These are phyloP conservation scores for Trichoderma asperelloides DNA, from an alignment of 495 filamentous ascomycete species.

Conservation along the genomic window DNA sequence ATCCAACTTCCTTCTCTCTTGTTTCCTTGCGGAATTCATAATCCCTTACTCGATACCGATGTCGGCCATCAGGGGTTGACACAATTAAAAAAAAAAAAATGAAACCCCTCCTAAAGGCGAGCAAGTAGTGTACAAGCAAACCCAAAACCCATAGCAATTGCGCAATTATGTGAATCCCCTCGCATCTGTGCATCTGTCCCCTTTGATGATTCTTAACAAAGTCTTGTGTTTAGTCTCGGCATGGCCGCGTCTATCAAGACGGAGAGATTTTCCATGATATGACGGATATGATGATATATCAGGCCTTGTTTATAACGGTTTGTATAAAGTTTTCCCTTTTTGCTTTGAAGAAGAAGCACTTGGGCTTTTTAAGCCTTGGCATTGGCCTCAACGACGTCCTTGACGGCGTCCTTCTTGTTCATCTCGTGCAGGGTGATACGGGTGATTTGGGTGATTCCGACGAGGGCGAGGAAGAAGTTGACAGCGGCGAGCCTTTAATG, in stretches of 20 bases:
- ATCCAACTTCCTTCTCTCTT: no score
- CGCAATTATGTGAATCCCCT: not conserved
- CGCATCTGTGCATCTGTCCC: not conserved
- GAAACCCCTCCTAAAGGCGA: not conserved
- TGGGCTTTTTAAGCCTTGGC: constrained; percentile 21
- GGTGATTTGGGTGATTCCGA: constrained; percentile 71
- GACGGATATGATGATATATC: no score
- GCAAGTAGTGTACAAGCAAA: not conserved
- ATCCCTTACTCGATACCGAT: not conserved
- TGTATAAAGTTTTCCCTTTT: not conserved
- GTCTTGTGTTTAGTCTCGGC: not conserved
- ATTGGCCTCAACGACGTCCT: constrained; percentile 26
- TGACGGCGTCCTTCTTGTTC: constrained; percentile 44
- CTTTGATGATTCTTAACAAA: not conserved
- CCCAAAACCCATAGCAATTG: not conserved
- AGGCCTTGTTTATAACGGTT: not conserved
- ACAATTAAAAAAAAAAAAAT: not conserved
- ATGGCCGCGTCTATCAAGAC: no score
- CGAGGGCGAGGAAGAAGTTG: constrained; percentile 93
- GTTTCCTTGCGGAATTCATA: not conserved
- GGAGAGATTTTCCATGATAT: no score
- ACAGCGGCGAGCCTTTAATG: constrained; percentile 73
- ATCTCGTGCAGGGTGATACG: constrained; percentile 64
- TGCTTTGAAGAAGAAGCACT: not conserved
- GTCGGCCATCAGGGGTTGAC: not conserved